phyloP scores from a whole-genome alignment of 2,329 filamentous ascomycete species.

The Escovopsis sp. region DNA sequence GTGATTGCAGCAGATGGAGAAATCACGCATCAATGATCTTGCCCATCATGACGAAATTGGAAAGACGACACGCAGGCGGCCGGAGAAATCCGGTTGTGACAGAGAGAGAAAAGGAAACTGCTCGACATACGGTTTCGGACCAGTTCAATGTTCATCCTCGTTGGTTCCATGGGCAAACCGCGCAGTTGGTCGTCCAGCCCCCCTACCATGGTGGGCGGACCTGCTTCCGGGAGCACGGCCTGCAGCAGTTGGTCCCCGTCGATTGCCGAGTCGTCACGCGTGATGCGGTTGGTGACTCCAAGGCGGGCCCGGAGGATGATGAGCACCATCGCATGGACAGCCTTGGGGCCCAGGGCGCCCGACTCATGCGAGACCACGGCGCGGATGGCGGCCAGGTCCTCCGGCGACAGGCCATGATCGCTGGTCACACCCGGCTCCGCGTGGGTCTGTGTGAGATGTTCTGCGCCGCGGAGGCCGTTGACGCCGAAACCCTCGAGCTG shows the following conservation, averaged over 20 bases:
- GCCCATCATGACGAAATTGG: too few species aligned
- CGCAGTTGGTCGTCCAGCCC: conserved; percentile 21
- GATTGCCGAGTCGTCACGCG: conserved; percentile 17
- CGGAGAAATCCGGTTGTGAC: not conserved
- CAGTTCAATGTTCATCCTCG: conserved; percentile 31
- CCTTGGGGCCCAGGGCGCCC: conserved; percentile 12
- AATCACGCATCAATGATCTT: too few species aligned
- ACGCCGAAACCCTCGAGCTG: conserved; percentile 13
- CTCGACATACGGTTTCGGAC: conserved; percentile 28
- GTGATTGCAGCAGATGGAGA: too few species aligned
- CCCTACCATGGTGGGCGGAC: conserved; percentile 12
- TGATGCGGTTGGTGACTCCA: conserved; percentile 14
- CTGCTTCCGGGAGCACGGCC: conserved; percentile 9
- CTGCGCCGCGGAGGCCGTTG: not conserved
- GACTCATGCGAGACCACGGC: conserved; percentile 13
- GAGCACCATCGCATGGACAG: conserved; percentile 14
- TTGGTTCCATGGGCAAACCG: conserved; percentile 26
- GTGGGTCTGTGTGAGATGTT: not conserved
- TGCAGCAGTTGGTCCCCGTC: conserved; percentile 13
- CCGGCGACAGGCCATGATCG: too few species aligned
- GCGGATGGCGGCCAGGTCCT: conserved; percentile 7
- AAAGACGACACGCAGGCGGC: too few species aligned
- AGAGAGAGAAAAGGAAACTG: not conserved
- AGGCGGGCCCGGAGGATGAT: conserved; percentile 17
- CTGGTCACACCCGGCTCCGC: not conserved